phyloP scores from a whole-genome alignment of 1,284 basidiomycete species.

The Trametes hirsuta region DNA sequence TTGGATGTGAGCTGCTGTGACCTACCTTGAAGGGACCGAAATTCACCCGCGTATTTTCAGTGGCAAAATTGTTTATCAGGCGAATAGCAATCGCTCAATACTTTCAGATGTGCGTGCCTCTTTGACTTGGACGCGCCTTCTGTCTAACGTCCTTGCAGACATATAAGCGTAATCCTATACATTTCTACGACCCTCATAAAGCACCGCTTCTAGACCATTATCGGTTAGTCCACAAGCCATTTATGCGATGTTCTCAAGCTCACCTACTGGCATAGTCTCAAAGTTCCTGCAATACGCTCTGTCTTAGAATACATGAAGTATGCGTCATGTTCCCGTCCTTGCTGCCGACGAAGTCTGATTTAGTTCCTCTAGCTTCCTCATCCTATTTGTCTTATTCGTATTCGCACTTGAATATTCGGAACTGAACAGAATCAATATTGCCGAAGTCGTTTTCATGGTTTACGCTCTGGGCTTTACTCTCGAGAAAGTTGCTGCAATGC shows the following conservation, averaged over 20 bases:
- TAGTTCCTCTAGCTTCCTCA: constrained; percentile 64
- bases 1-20: constrained; percentile 57
- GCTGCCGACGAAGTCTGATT: not conserved
- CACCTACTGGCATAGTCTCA: constrained; percentile 56
- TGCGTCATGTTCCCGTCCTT: not conserved
- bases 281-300: constrained; percentile 90
- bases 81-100: constrained; percentile 83
- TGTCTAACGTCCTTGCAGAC: constrained; percentile 53
- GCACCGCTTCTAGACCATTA: constrained; percentile 94
- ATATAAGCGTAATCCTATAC: constrained; percentile 90
- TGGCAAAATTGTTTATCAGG: constrained; percentile 89
- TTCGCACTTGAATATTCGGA: constrained; percentile 80
- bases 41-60: constrained; percentile 39
- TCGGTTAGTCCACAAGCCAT: constrained; percentile 49
- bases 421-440: constrained; percentile 58
- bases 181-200: constrained; percentile 93
- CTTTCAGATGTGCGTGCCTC: constrained; percentile 74
- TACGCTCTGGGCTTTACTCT: constrained; percentile 88
- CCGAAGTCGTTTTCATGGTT: constrained; percentile 79
- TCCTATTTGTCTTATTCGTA: constrained; percentile 84
- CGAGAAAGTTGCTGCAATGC: constrained; percentile 92
- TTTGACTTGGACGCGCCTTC: not conserved
- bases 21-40: not conserved
- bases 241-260: not conserved
- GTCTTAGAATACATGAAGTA: constrained; percentile 88